Evolutionary conservation across 176 grass and related monocot species (phyloP).

Genomic region (Carex littledalei): DNA sequence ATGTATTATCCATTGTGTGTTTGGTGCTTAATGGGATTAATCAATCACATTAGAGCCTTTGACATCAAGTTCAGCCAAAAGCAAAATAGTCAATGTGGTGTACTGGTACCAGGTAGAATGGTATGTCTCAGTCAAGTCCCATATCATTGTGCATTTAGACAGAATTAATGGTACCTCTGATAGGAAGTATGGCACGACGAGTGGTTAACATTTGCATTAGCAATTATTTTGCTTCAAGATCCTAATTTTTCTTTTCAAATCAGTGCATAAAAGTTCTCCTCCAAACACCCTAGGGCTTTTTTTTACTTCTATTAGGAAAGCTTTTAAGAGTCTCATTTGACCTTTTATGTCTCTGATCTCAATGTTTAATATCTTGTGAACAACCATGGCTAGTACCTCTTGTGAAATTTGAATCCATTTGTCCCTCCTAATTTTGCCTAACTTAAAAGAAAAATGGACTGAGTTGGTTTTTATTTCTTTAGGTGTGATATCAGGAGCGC

Average conservation of each 20-base stretch:
- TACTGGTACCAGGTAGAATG: not conserved
- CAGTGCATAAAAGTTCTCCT: not conserved
- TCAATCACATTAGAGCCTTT: not conserved
- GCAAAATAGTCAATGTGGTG: not conserved
- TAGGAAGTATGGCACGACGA: not conserved
- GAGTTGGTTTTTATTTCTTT: not conserved
- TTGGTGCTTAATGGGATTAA: not conserved
- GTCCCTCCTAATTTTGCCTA: not conserved
- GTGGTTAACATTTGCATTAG: not conserved
- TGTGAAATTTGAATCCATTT: not conserved
- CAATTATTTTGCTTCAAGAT: not conserved
- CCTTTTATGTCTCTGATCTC: not conserved
- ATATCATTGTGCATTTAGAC: not conserved
- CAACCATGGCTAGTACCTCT: not conserved
- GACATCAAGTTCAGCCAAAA: not conserved
- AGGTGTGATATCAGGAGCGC: constrained; percentile 97
- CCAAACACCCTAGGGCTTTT: not conserved
- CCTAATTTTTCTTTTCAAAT: not conserved
- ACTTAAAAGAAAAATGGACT: not conserved
- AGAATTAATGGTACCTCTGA: not conserved
- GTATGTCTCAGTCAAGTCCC: not conserved
- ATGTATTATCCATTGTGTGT: not conserved
- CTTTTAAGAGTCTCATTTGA: not conserved
- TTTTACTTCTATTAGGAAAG: not conserved
- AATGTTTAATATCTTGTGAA: not conserved